Conservation (phyloP, 75 land plant species). For the Pinus taeda region DNA sequence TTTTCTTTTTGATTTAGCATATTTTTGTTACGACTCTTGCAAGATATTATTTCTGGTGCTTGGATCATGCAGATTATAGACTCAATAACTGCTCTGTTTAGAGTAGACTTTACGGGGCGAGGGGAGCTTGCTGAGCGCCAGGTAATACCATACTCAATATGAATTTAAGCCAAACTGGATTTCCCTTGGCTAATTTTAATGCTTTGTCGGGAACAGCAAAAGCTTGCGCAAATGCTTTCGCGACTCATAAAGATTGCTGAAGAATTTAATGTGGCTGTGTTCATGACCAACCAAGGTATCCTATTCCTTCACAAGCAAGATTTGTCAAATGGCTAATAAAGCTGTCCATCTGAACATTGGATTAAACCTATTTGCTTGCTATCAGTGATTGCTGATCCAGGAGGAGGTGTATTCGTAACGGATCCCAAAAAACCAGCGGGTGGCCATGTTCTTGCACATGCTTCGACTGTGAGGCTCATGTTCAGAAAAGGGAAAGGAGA, state of each 20-base stretch:
- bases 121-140: slow-evolving; percentile 98
- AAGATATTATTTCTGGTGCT: no score
- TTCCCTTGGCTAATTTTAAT: neutral
- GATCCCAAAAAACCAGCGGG: slow-evolving; percentile 99
- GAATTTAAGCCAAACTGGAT: neutral
- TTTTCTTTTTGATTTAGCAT: neutral
- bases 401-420: slow-evolving; percentile 94
- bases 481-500: slow-evolving; percentile 97
- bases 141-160: slow-evolving; percentile 32
- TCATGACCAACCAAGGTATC: slow-evolving; percentile 95
- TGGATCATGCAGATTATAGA: slow-evolving; percentile 62
- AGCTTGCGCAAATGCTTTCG: slow-evolving; percentile 94
- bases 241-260: slow-evolving; percentile 87
- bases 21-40: no score
- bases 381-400: slow-evolving; percentile 96
- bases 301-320: neutral
- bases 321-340: neutral
- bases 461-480: slow-evolving; percentile 88
- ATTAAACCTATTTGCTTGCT: neutral
- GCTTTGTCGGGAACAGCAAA: slow-evolving; percentile 63
- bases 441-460: slow-evolving; percentile 98
- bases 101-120: slow-evolving; percentile 95
- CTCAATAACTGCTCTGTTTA: slow-evolving; percentile 88
- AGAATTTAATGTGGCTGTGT: slow-evolving; percentile 94
- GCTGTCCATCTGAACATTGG: neutral